Evolutionary conservation across 2,329 filamentous ascomycete genomes (phyloP).

Genomic region (Diaporthe batatas): DNA sequence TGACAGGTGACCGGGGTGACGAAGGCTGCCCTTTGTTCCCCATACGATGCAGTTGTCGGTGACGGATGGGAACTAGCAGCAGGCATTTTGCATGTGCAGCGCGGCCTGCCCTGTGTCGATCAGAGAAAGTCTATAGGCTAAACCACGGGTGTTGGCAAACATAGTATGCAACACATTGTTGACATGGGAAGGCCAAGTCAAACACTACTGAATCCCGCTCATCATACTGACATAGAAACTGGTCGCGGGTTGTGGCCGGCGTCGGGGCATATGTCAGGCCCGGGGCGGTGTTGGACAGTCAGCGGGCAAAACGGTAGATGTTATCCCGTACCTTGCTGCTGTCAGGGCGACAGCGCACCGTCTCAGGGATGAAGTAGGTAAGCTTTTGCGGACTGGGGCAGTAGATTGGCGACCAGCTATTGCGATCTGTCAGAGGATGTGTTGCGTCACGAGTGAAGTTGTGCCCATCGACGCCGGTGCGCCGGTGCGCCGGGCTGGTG

Average conservation of each 20-base stretch:
- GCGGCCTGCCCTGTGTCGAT: neutral
- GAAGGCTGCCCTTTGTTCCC: neutral
- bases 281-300: too few species aligned
- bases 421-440: conserved; percentile 13
- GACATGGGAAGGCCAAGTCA: conserved; percentile 1
- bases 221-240: neutral
- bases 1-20: conserved; percentile 1
- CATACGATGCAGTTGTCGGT: neutral
- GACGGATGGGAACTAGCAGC: conserved; percentile 11
- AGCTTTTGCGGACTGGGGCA: neutral
- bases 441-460: conserved; percentile 24
- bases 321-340: too few species aligned
- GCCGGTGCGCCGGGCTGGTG: conserved; percentile 17
- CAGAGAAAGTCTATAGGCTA: neutral
- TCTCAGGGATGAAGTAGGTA: conserved; percentile 5
- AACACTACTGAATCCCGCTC: conserved; percentile 11
- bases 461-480: conserved; percentile 6
- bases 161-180: neutral
- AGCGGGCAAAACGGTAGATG: neutral
- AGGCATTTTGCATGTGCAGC: neutral
- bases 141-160: conserved; percentile 7
- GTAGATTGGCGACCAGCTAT: conserved; percentile 3
- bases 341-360: neutral
- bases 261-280: neutral
- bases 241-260: neutral